These are phyloP conservation scores for barrel medic (Medicago truncatula) DNA, from an alignment of 306 rosid genomes.

Conservation along the genomic window DNA sequence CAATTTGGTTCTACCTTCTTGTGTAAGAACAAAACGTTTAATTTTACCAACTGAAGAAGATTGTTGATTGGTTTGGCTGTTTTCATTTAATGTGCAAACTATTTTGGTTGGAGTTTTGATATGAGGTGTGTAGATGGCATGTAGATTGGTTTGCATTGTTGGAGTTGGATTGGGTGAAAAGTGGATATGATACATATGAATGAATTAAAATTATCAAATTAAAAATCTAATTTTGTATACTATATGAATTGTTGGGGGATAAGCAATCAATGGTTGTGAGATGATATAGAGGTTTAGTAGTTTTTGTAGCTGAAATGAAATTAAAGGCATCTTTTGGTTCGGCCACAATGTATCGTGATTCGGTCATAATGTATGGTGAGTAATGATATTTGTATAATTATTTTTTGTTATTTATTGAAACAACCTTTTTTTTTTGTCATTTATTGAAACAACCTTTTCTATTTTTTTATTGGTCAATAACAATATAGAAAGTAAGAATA, in stretches of 20 bases:
- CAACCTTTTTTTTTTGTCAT: too few relatives aligned
- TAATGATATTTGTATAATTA: too few relatives aligned
- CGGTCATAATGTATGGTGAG: too few relatives aligned
- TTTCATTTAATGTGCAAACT: conserved; percentile 50
- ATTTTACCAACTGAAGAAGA: conserved; percentile 62
- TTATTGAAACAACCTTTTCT: too few relatives aligned
- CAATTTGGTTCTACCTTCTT: conserved; percentile 73
- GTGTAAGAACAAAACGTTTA: conserved; percentile 63
- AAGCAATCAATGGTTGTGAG: conserved; percentile 44
- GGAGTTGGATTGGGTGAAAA: conserved; percentile 44
- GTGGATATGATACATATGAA: conserved; percentile 15
- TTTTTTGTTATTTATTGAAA: too few relatives aligned
- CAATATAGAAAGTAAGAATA: too few relatives aligned
- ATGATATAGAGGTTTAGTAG: not conserved
- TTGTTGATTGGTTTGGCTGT: conserved; percentile 45
- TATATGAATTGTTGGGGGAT: conserved; percentile 34
- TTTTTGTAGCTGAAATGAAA: too few relatives aligned
- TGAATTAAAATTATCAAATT: not conserved
- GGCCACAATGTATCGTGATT: too few relatives aligned
- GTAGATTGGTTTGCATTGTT: conserved; percentile 42
- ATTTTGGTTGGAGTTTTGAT: conserved; percentile 44
- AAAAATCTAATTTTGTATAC: not conserved
- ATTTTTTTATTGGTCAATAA: too few relatives aligned
- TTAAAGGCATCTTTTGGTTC: too few relatives aligned
- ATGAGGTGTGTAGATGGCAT: conserved; percentile 28